Conservation (phyloP, 139 green algal genomes). For the Edaphochlamys debaryana region DNA sequence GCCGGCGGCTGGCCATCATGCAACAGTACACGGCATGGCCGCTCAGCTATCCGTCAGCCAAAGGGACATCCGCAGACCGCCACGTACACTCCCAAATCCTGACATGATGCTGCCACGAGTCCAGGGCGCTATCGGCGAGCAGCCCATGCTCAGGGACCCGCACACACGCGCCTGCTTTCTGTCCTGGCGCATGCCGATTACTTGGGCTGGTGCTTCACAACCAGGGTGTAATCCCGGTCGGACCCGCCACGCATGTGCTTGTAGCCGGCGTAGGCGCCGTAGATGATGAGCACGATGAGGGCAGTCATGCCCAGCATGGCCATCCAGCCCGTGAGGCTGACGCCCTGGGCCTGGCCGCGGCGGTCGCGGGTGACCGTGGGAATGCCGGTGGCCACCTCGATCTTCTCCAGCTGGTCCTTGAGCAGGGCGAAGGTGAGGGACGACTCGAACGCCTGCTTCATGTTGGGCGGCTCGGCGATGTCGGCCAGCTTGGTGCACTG, state of each 20-base stretch:
- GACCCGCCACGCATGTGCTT: constrained; percentile 24
- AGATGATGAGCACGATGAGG: constrained; percentile 49
- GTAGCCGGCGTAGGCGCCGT: constrained; percentile 23
- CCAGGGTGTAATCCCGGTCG: constrained; percentile 47
- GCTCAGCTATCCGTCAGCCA: too few species aligned
- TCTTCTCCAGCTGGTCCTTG: constrained; percentile 59
- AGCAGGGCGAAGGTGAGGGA: constrained; percentile 38
- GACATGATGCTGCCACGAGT: too few species aligned
- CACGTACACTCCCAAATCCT: too few species aligned
- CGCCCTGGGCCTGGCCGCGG: constrained; percentile 32
- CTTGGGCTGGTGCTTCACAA: constrained; percentile 45
- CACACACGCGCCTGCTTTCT: neutral
- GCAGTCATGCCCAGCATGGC: constrained; percentile 52
- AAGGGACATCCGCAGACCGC: too few species aligned
- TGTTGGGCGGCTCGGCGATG: constrained; percentile 63
- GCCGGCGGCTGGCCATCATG: too few species aligned
- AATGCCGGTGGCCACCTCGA: constrained; percentile 56
- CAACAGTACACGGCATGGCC: too few species aligned
- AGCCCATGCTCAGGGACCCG: too few species aligned
- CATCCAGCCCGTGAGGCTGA: constrained; percentile 73
- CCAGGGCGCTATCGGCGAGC: too few species aligned
- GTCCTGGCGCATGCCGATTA: too few species aligned
- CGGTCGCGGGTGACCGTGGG: constrained; percentile 36
- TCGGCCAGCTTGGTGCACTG: constrained; percentile 50
- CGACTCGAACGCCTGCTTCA: constrained; percentile 51